Conservation (phyloP, 2,329 filamentous ascomycete genomes). For the Talaromyces sp. region DNA sequence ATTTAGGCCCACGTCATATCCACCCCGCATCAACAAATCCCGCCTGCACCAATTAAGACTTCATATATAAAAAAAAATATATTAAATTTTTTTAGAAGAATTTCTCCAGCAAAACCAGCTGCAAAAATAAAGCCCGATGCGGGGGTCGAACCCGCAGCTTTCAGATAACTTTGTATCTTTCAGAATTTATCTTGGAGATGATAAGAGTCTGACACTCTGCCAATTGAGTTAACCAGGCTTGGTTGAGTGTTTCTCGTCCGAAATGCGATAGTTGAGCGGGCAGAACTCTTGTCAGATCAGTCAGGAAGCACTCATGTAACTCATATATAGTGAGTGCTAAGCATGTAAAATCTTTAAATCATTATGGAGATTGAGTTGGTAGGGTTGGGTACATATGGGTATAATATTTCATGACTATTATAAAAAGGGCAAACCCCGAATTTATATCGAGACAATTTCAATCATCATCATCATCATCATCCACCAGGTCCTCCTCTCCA, state of each 20-base stretch:
- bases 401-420: background rate
- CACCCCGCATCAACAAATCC: no score
- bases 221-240: background rate
- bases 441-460: background rate
- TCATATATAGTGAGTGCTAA: no score
- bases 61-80: no score
- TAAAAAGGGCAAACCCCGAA: no score
- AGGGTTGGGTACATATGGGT: background rate
- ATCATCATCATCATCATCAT: constrained; percentile 7
- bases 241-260: background rate
- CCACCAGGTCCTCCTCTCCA: constrained; percentile 2
- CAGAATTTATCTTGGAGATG: background rate
- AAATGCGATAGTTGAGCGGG: background rate
- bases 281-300: background rate
- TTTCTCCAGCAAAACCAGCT: background rate
- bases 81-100: no score
- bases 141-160: background rate
- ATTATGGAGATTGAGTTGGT: background rate
- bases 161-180: background rate
- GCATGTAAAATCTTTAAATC: no score
- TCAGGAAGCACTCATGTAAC: background rate
- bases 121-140: background rate
- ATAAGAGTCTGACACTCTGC: background rate
- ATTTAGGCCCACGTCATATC: no score
- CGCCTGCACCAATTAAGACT: no score